Percentiles rank a stretch among this genome's conserved stretches.
These are phyloP conservation scores for Tulasnella calospora DNA, from an alignment of 768 basidiomycete species.

Conservation along the genomic window DNA sequence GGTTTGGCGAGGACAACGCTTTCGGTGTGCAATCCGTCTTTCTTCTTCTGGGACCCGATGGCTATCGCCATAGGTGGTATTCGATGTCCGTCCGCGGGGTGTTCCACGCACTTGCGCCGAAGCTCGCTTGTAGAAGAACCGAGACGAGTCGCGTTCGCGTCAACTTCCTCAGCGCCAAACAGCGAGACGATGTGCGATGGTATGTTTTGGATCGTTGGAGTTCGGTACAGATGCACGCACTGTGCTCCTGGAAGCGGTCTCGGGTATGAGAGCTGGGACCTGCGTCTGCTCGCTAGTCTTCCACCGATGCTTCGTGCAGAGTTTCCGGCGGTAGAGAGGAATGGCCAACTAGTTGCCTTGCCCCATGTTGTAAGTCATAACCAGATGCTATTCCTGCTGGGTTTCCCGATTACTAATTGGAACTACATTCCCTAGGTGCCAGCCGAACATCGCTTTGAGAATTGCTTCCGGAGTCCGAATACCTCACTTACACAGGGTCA, in stretches of 20 bases:
- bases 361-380: background rate
- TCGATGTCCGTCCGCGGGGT: background rate
- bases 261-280: background rate
- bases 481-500: no score
- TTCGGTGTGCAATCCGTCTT: slow-evolving; percentile 3
- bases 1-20: background rate
- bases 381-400: background rate
- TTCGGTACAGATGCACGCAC: background rate
- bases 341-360: background rate
- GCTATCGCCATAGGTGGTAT: slow-evolving; percentile 1
- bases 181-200: background rate
- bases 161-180: background rate
- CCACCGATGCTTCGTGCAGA: background rate
- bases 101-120: background rate
- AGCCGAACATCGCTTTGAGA: background rate
- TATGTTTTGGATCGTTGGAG: background rate
- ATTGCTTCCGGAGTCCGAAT: no score
- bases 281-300: background rate
- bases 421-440: background rate
- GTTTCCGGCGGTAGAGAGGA: slow-evolving; percentile 5
- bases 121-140: background rate
- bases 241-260: background rate
- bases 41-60: slow-evolving; percentile 23
- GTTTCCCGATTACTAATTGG: background rate
- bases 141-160: background rate